phyloP scores from a whole-genome alignment of 2,329 filamentous ascomycete genomes.

The Mycocentrospora acerina region DNA sequence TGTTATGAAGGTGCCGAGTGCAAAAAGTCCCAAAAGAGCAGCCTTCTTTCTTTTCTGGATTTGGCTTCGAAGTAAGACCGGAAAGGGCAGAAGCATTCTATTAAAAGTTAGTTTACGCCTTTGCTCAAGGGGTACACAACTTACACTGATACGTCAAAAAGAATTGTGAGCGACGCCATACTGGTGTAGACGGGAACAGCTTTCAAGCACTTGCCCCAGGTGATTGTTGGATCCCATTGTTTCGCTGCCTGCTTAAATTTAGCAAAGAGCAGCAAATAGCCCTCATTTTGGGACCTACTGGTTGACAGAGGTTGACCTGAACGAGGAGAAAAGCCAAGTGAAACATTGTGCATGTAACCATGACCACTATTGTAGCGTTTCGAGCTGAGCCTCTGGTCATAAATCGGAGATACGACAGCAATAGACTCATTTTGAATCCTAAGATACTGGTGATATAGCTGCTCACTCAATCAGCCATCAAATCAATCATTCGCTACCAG shows the following conservation, averaged over 20 bases:
- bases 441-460: slow-evolving; percentile 19
- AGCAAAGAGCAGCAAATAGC: not conserved
- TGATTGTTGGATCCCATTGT: slow-evolving; percentile 15
- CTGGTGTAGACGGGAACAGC: slow-evolving; percentile 16
- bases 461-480: not conserved
- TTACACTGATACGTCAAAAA: slow-evolving; percentile 15
- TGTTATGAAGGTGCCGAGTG: slow-evolving; percentile 16
- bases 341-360: slow-evolving; percentile 12
- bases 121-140: not conserved
- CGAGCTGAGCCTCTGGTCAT: slow-evolving; percentile 16
- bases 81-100: slow-evolving; percentile 17
- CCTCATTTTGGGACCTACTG: slow-evolving; percentile 1
- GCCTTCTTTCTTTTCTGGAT: slow-evolving; percentile 16
- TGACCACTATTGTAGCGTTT: slow-evolving; percentile 7
- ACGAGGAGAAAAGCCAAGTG: slow-evolving; percentile 13
- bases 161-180: slow-evolving; percentile 14
- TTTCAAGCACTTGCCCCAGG: slow-evolving; percentile 11
- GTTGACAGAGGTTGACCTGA: slow-evolving; percentile 16
- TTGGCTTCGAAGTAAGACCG: slow-evolving; percentile 10
- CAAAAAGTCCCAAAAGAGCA: slow-evolving; percentile 11
- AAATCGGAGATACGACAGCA: slow-evolving; percentile 16
- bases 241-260: slow-evolving; percentile 6
- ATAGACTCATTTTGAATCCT: slow-evolving; percentile 16
- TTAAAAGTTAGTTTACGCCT: not conserved
- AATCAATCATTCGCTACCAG: not conserved